phyloP scores from a whole-genome alignment of 2,329 filamentous ascomycete species.

The Helicocarpus griseus region DNA sequence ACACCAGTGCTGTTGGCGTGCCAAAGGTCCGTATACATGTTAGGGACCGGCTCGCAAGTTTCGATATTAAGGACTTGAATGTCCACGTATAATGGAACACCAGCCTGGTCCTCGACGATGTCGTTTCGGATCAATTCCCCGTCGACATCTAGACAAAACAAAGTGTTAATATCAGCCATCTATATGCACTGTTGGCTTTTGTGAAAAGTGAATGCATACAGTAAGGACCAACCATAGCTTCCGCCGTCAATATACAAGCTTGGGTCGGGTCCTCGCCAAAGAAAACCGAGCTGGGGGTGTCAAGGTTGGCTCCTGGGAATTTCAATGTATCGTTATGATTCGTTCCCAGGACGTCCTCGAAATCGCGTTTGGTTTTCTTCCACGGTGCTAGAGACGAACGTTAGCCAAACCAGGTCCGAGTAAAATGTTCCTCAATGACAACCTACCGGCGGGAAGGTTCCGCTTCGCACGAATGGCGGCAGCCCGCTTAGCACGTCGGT shows the following conservation, averaged over 20 bases:
- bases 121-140: conserved; percentile 30
- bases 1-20: conserved; percentile 33
- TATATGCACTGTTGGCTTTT: neutral
- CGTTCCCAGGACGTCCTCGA: neutral
- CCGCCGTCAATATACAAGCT: conserved; percentile 38
- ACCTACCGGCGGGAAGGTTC: conserved; percentile 11
- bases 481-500: conserved; percentile 30
- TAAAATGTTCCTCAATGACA: neutral
- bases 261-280: conserved; percentile 13
- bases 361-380: conserved; percentile 9
- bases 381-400: neutral
- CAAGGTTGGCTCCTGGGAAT: neutral
- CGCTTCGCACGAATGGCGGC: conserved; percentile 31
- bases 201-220: neutral
- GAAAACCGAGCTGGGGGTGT: conserved; percentile 2
- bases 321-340: neutral
- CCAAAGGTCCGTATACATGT: conserved; percentile 28
- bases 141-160: conserved; percentile 38
- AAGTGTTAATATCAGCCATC: neutral
- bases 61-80: conserved; percentile 30
- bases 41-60: conserved; percentile 30
- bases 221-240: conserved; percentile 34
- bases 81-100: conserved; percentile 30
- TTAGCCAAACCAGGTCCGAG: neutral
- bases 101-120: conserved; percentile 25